Evolutionary conservation across 2,329 filamentous ascomycete genomes (phyloP), one percentile per base, ranked within the genome.

Genomic region (Calonectria pauciramosa): DNA sequence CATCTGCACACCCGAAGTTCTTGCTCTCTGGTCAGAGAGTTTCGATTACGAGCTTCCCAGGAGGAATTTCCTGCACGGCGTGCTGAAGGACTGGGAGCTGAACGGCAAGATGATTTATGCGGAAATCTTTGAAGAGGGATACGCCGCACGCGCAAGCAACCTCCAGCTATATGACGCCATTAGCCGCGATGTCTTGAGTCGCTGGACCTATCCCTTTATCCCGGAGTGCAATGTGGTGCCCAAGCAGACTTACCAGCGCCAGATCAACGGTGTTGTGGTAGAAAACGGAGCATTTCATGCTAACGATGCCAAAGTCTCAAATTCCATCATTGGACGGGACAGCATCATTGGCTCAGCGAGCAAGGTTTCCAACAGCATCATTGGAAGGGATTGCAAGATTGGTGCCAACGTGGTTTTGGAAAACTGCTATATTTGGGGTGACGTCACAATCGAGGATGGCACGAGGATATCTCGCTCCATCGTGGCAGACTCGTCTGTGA

Each of bases 21-120:
- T 99, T 54, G 96, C 96, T 10, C 87, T 99, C 72, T 99, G 97
- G 95, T 97, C 96, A 11, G 97, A 99, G 86, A 98, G 96, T 82
- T 99, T 99, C 81, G 96, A 99, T 84, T 99, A 98, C 84, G 96
- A 98, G 83, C 90, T 96, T 10, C 95, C 96, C 1, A 91, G 96
- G 70, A 94, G 93, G 80, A 95, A 98, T 81, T 98, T 98, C 81
- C 86, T 99, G 44, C 95, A 96, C 83, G 96, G 96, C 73, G 96
- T 99, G 1, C 87, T 99, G 69, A 98, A 98, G 86, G 97, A 99
- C 84, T 98, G 95, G 87, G 97, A 99, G 83, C 89, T 99, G 71
- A 99, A 99, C 84, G 96, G 96, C 73, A 98, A 99, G 87, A 96
- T 95, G n/a, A 95, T 99, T 68, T 96, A 98, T 83, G 94, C 95